These are phyloP conservation scores for Capsella rubella DNA, from an alignment of 441 rosid species.

Conservation along the genomic window DNA sequence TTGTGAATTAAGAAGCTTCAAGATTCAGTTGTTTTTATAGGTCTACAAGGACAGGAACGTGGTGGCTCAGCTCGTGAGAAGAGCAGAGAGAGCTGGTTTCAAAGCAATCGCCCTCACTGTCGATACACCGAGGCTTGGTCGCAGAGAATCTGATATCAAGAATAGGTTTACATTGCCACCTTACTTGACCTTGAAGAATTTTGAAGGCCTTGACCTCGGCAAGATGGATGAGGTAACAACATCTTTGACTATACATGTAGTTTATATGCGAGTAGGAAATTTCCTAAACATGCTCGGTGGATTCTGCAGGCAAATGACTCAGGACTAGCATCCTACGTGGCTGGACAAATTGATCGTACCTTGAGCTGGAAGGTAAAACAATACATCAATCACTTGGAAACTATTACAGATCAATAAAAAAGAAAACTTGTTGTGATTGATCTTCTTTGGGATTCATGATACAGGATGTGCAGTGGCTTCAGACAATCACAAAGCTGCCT, in stretches of 20 bases:
- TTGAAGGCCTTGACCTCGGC: slow-evolving; percentile 83
- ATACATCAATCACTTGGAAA: background rate
- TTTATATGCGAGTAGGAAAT: background rate
- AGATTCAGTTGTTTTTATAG: slow-evolving; percentile 42
- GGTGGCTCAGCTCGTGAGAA: slow-evolving; percentile 81
- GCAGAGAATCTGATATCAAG: slow-evolving; percentile 66
- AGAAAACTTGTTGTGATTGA: background rate
- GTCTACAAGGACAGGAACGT: slow-evolving; percentile 83
- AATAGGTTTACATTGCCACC: slow-evolving; percentile 75
- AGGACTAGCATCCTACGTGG: slow-evolving; percentile 61
- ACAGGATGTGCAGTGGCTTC: slow-evolving; percentile 67
- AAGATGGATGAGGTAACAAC: slow-evolving; percentile 71
- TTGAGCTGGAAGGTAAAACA: slow-evolving; percentile 61
- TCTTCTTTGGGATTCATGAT: slow-evolving; percentile 1
- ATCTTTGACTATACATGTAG: background rate
- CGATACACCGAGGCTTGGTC: slow-evolving; percentile 64
- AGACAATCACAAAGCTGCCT: slow-evolving; percentile 59
- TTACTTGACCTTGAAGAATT: slow-evolving; percentile 80
- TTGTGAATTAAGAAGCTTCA: slow-evolving; percentile 5
- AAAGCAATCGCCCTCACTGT: slow-evolving; percentile 79
- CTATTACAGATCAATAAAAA: background rate
- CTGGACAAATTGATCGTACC: slow-evolving; percentile 60
- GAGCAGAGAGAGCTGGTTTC: slow-evolving; percentile 95
- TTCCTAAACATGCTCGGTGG: slow-evolving; percentile 7
- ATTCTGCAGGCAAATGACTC: slow-evolving; percentile 50